These are phyloP conservation scores for Flagelloscypha sp. DNA, from an alignment of 768 basidiomycete species.

Conservation along the genomic window DNA sequence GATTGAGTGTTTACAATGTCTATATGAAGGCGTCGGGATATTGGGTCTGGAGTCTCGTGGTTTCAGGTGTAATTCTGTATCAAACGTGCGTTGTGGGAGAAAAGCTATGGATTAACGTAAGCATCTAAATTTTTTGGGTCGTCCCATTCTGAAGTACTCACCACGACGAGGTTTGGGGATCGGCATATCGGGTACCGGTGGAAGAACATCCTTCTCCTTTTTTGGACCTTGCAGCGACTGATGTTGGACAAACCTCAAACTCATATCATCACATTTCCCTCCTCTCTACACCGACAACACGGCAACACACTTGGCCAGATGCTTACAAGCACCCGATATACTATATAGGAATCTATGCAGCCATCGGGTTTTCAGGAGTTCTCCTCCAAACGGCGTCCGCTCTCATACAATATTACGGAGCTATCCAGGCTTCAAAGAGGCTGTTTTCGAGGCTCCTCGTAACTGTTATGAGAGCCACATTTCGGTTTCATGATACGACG, in stretches of 20 bases:
- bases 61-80: slow-evolving; percentile 37
- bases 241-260: background rate
- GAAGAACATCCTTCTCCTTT: slow-evolving; percentile 16
- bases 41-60: slow-evolving; percentile 55
- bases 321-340: slow-evolving; percentile 37
- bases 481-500: slow-evolving; percentile 39
- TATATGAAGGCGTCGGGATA: slow-evolving; percentile 41
- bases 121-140: background rate
- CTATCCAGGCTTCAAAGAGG: slow-evolving; percentile 26
- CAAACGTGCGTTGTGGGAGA: slow-evolving; percentile 48
- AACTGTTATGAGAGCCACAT: slow-evolving; percentile 33
- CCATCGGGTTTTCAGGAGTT: slow-evolving; percentile 28
- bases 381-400: slow-evolving; percentile 25
- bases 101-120: slow-evolving; percentile 71
- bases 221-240: slow-evolving; percentile 33
- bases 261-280: no score
- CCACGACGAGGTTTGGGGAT: slow-evolving; percentile 50
- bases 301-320: no score
- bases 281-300: slow-evolving; percentile 17
- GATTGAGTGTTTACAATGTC: slow-evolving; percentile 21
- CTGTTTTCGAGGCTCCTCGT: slow-evolving; percentile 29
- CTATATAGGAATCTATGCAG: slow-evolving; percentile 33
- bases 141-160: no score
- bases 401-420: slow-evolving; percentile 30
- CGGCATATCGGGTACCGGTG: slow-evolving; percentile 43